Conservation (phyloP, 768 basidiomycete species). For the Lentinula boryana region DNA sequence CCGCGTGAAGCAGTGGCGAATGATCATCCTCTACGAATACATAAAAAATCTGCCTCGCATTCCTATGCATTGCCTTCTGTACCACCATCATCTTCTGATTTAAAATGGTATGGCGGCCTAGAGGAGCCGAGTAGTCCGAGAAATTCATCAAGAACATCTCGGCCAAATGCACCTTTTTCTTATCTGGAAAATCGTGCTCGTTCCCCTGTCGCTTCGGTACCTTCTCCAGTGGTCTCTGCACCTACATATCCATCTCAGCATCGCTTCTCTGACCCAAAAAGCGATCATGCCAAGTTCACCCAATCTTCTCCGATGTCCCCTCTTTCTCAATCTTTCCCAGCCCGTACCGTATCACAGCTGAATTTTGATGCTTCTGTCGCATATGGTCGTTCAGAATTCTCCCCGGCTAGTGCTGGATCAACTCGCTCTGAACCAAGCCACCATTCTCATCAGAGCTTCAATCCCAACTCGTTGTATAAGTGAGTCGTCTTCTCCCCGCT, state of each 20-base stretch:
- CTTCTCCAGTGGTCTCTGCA: neutral
- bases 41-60: constrained; percentile 5
- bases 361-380: constrained; percentile 5
- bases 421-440: neutral
- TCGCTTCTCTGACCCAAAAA: neutral
- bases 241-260: neutral
- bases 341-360: neutral
- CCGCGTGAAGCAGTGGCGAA: neutral
- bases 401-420: neutral
- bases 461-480: constrained; percentile 3
- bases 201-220: neutral
- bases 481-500: neutral
- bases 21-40: neutral
- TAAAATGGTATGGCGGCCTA: neutral
- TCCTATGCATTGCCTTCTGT: neutral
- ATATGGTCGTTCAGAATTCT: neutral
- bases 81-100: neutral
- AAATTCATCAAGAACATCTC: neutral
- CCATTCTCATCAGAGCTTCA: neutral
- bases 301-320: neutral
- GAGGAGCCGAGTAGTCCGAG: neutral
- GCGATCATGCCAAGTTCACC: neutral
- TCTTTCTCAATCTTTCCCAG: neutral
- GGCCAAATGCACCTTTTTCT: neutral
- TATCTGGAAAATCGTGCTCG: neutral